Conservation (phyloP, 2,329 filamentous ascomycete species). For the Mollisiaceae sp. region DNA sequence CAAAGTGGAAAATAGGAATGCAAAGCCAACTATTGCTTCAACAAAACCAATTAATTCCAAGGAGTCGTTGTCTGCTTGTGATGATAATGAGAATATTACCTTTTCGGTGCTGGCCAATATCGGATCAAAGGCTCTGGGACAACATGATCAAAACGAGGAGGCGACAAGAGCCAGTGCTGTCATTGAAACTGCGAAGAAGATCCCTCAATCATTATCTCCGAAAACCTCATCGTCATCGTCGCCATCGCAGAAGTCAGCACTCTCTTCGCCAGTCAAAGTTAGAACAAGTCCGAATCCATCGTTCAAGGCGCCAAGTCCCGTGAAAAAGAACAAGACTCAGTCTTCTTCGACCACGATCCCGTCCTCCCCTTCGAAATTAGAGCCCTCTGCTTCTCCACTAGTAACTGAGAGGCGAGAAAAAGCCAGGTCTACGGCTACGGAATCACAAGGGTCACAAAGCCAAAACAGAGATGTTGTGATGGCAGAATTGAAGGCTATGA, state of each 20-base stretch:
- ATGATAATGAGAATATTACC: background rate
- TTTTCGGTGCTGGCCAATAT: background rate
- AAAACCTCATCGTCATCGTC: background rate
- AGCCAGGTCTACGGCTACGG: background rate
- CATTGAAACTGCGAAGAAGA: background rate
- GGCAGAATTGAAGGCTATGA: constrained; percentile 40
- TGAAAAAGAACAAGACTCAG: background rate
- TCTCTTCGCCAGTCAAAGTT: constrained; percentile 3
- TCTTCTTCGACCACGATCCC: background rate
- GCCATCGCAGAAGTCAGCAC: background rate
- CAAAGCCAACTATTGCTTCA: background rate
- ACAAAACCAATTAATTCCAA: background rate
- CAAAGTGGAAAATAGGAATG: background rate
- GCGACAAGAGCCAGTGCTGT: background rate
- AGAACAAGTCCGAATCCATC: constrained; percentile 13
- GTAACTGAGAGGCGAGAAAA: background rate
- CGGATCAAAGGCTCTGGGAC: background rate
- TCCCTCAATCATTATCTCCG: background rate
- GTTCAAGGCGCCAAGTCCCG: constrained; percentile 7
- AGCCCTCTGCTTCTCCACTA: background rate
- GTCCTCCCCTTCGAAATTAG: constrained; percentile 14
- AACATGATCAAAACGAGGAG: background rate
- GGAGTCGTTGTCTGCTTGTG: background rate
- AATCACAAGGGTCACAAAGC: constrained; percentile 20
- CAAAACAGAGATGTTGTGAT: constrained; percentile 36